Evolutionary conservation across 2,329 filamentous ascomycete species (phyloP), one percentile per base, ranked within the genome.

Genomic region (Ophiostoma quercus): DNA sequence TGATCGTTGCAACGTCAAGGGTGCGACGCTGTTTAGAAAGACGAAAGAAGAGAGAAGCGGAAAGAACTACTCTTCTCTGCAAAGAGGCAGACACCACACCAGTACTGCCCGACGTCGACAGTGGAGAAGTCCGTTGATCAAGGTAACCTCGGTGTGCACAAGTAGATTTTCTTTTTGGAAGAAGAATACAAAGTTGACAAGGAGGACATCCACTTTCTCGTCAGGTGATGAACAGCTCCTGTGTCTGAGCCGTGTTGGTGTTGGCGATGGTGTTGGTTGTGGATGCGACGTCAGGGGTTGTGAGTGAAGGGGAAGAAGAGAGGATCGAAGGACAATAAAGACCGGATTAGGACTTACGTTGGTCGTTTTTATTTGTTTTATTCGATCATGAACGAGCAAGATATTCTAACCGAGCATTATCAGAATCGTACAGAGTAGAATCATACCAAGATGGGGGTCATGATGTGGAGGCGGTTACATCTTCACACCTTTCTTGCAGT

Each of bases 141-240:
- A 68, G 67, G 67, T 54, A 68, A 68, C 67, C 47, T 68, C 67
- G 67, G 67, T 68, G 67, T 54, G 66, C 16, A 63, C 29, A 57
- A 57, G 51, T 57, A 19, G 60, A 63, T 63, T 63, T 37, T 62
- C n/a, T 29, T 1, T 29, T 22, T 29, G 14, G n/a, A 34, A 34
- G 34, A 32, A 12, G 57, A 32, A 19, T 7, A 32, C 2, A 25
- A 9, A 34, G 32, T 34, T 3, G 34, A 34, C 57, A 16, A 29
- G 25, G 25, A 3, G 51, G 16, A 22, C 22, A 57, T 57, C n/a
- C 51, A 57, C 51, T 57, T 57, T 57, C 51, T 25, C 22, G 22
- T 57, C 22, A 57, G n/a, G 51, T 57, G 51, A 57, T 14, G 51
- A 57, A 8, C 51, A 25, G 51, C 51, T 57, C 51, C 22, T 57